Evolutionary conservation across 1,284 basidiomycete species (phyloP).

Genomic region (Boletus austroedulis): DNA sequence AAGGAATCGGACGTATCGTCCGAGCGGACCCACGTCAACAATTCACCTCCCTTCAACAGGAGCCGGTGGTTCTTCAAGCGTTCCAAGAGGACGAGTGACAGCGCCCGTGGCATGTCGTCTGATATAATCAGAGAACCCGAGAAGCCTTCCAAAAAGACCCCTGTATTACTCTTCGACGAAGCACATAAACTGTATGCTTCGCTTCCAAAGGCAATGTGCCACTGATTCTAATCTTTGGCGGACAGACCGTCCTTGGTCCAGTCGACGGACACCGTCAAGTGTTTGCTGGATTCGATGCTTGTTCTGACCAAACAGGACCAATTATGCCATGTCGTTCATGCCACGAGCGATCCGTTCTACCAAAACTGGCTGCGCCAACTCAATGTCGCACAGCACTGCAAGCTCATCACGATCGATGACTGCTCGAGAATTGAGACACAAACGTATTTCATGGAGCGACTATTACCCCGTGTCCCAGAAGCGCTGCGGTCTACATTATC

Average conservation of each 20-base stretch:
- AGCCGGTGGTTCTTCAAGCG: constrained; percentile 37
- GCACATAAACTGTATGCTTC: constrained; percentile 69
- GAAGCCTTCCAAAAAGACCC: constrained; percentile 61
- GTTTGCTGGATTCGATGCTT: constrained; percentile 76
- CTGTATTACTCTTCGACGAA: constrained; percentile 80
- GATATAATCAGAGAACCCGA: constrained; percentile 35
- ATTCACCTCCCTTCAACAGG: constrained; percentile 31
- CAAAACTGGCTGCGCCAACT: constrained; percentile 76
- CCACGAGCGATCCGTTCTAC: constrained; percentile 81
- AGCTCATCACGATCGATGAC: constrained; percentile 78
- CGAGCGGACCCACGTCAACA: constrained; percentile 37
- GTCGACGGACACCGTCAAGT: constrained; percentile 76
- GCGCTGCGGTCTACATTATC: constrained; percentile 49
- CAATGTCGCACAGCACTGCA: constrained; percentile 78
- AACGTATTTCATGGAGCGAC: constrained; percentile 58
- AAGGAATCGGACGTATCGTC: constrained; percentile 35
- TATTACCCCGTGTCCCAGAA: constrained; percentile 63
- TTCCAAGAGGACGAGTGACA: constrained; percentile 27
- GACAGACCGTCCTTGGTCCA: constrained; percentile 67
- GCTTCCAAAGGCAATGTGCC: neutral
- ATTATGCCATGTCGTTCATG: constrained; percentile 78
- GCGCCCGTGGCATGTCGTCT: constrained; percentile 31
- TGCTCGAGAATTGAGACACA: constrained; percentile 68
- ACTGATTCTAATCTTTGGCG: constrained; percentile 7
- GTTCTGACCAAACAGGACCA: constrained; percentile 83